Evolutionary conservation across 1,284 basidiomycete genomes (phyloP), one percentile per base, ranked within the genome.

Genomic region (Pholiota adiposa): DNA sequence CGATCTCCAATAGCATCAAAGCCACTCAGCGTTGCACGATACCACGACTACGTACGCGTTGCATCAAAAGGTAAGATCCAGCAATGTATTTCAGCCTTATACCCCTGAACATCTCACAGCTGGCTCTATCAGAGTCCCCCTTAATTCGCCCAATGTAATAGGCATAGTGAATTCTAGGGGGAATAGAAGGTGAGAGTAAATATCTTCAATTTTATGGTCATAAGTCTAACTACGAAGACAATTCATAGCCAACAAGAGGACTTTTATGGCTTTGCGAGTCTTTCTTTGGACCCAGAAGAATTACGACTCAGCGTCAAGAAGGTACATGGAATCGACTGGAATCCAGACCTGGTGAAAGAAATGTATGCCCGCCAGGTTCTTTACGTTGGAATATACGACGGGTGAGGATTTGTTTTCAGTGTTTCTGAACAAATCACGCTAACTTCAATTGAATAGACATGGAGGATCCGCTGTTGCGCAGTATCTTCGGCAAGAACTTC

Each of bases 311-410:
- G 83, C 63, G 76, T 91, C 50, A 86, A 88, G 68, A 86, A 85
- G 65, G 73, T 77, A 29, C 81, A 88, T 57, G 79, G 79, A 29
- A 72, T 89, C 50, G 83, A 89, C 56, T 96, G 94, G 94, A 81
- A 92, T 65, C 86, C 89, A 0, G 72, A 78, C n/a, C 72, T 71
- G 18, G 77, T 85, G 4, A 83, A 81, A n/a, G 80, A 86, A 44
- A 72, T 79, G 0, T 76, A 92, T 36, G 81, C 89, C 4, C 76
- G 85, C n/a, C 93, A 96, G 73, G 89, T 89, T 4, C 82, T 92
- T 2, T 94, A 91, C 66, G 87, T 94, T 43, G 94, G 93, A 16
- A 89, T 97, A 58, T 97, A 93, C 72, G 94, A 96, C 61, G 94
- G 94, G 92, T 92, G 67, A 59, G 83, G 57, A 33, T 40, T 12